phyloP scores from a whole-genome alignment of 148 eudicot species.

The Chenopodium formosanum region DNA sequence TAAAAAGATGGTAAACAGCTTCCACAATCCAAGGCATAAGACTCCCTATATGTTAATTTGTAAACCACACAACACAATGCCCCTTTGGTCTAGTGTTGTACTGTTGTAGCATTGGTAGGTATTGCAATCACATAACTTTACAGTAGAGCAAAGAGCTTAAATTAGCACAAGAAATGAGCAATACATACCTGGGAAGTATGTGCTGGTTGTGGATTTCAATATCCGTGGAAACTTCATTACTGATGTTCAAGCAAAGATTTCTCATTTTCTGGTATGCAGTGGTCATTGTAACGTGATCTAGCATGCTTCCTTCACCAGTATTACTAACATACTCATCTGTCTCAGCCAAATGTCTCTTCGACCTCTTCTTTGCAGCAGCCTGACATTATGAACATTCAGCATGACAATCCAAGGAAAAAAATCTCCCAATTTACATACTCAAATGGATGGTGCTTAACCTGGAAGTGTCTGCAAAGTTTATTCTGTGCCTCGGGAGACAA shows the following conservation, averaged over 20 bases:
- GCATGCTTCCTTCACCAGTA: conserved; percentile 54
- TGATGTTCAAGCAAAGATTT: conserved; percentile 72
- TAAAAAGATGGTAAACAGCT: not conserved
- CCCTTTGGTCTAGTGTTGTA: not conserved
- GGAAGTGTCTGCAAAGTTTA: conserved; percentile 79
- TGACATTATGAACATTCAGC: conserved; percentile 25
- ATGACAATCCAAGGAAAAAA: not conserved
- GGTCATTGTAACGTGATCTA: conserved; percentile 59
- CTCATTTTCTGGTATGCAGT: conserved; percentile 93
- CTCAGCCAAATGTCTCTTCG: conserved; percentile 79
- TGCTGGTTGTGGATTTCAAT: conserved; percentile 86
- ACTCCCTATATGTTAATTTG: not conserved
- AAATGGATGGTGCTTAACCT: conserved; percentile 42
- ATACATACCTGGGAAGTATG: conserved; percentile 78
- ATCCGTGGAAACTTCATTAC: conserved; percentile 82
- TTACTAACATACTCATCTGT: conserved; percentile 79
- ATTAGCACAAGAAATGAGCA: not conserved
- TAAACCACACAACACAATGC: not conserved
- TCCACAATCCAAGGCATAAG: not conserved
- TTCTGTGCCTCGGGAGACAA: conserved; percentile 88
- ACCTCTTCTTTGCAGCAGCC: conserved; percentile 95
- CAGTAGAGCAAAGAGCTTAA: not conserved
- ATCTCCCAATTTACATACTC: not conserved
- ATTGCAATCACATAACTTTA: not conserved
- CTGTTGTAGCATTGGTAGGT: not conserved